A percentile compares a stretch with the other conserved stretches of the same genome.
These are phyloP conservation scores for Ustilago crameri DNA, from an alignment of 1,284 basidiomycete genomes.

Conservation along the genomic window DNA sequence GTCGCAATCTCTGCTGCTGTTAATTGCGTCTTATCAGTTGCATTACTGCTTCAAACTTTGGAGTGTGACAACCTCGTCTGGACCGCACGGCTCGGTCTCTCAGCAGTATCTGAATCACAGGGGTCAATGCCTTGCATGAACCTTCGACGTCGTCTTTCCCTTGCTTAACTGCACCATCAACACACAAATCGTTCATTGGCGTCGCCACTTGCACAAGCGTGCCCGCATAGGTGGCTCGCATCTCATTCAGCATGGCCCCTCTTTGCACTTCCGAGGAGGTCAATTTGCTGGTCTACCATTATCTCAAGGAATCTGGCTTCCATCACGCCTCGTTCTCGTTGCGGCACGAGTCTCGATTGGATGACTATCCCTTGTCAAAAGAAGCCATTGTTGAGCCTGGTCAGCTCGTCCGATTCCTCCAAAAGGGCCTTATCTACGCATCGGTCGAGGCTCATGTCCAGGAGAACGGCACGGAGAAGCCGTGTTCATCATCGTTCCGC, in stretches of 20 bases:
- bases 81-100: too few species aligned
- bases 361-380: conserved; percentile 61
- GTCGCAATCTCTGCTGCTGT: too few species aligned
- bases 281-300: conserved; percentile 67
- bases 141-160: too few species aligned
- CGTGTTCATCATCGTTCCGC: conserved; percentile 57
- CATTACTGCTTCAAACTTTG: too few species aligned
- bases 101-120: too few species aligned
- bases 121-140: background rate
- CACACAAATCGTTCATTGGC: background rate
- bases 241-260: conserved; percentile 41
- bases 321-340: conserved; percentile 61
- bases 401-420: conserved; percentile 58
- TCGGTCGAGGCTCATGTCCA: conserved; percentile 63
- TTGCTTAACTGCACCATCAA: background rate
- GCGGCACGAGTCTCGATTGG: conserved; percentile 64
- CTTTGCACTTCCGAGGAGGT: conserved; percentile 64
- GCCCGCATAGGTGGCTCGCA: conserved; percentile 1
- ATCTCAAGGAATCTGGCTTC: conserved; percentile 67
- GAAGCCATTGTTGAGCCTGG: conserved; percentile 65
- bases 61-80: too few species aligned
- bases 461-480: conserved; percentile 59
- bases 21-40: too few species aligned
- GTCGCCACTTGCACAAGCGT: background rate
- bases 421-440: conserved; percentile 65